phyloP scores from a whole-genome alignment of 176 grass and related monocot species.

The Hordeum vulgare region DNA sequence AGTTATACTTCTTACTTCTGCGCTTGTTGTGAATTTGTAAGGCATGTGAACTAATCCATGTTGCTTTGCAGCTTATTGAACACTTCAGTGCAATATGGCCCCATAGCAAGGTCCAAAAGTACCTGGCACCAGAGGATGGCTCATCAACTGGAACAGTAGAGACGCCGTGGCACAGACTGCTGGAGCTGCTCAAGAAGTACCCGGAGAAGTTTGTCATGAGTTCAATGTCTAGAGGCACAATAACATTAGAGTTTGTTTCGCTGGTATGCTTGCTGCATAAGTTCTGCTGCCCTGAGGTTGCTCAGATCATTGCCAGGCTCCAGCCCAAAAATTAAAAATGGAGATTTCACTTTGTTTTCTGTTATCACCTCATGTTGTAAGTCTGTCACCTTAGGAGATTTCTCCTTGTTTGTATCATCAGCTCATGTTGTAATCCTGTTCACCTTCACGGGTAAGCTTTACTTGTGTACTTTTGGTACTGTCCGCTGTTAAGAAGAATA shows the following conservation, averaged over 20 bases:
- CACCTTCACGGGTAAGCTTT: background rate
- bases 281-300: background rate
- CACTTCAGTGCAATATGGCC: slow-evolving; percentile 42
- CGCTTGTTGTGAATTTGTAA: background rate
- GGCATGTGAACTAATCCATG: background rate
- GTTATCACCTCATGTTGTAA: background rate
- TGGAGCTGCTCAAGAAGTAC: slow-evolving; percentile 47
- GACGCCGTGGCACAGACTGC: slow-evolving; percentile 39
- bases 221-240: slow-evolving; percentile 35
- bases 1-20: background rate
- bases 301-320: background rate
- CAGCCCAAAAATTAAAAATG: background rate
- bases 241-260: slow-evolving; percentile 29
- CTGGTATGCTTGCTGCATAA: too few relatives aligned
- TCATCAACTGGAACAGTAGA: slow-evolving; percentile 32
- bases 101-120: slow-evolving; percentile 28
- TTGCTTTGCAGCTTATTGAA: slow-evolving; percentile 38
- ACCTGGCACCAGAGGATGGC: slow-evolving; percentile 34
- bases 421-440: too few relatives aligned
- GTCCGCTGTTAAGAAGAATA: background rate
- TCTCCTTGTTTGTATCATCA: too few relatives aligned
- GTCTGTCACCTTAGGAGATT: too few relatives aligned
- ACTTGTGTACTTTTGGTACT: background rate
- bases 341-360: background rate
- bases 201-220: slow-evolving; percentile 50